phyloP scores from a whole-genome alignment of 2,329 filamentous ascomycete genomes.

The Talaromyces islandicus region DNA sequence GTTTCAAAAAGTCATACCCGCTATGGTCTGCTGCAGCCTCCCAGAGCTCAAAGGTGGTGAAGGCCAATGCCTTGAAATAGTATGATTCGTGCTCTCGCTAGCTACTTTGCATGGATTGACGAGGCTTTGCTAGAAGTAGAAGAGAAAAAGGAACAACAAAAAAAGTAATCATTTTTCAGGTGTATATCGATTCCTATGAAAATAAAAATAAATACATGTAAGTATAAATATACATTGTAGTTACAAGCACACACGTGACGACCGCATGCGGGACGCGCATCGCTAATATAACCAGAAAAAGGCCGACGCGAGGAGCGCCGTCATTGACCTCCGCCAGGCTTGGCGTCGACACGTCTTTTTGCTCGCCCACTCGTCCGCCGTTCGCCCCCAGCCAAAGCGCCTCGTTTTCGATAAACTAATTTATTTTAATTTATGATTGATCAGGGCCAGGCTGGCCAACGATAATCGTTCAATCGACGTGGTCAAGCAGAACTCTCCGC shows the following conservation, averaged over 20 bases:
- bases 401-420: neutral
- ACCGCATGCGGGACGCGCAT: neutral
- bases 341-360: neutral
- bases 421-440: neutral
- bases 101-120: too few species aligned
- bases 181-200: too few species aligned
- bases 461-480: neutral
- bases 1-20: neutral
- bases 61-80: neutral
- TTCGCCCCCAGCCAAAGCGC: neutral
- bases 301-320: neutral
- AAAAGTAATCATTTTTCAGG: too few species aligned
- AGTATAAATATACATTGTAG: too few species aligned
- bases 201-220: too few species aligned
- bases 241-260: neutral
- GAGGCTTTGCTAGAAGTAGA: too few species aligned
- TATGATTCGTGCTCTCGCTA: too few species aligned
- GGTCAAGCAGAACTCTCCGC: neutral
- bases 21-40: neutral
- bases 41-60: neutral
- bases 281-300: conserved; percentile 6
- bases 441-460: neutral
- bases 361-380: neutral
- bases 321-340: neutral
- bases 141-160: too few species aligned